Evolutionary conservation across 805 yeast species (phyloP), one percentile per base, ranked within the genome.

Genomic region (Yamadazyma olivae): DNA sequence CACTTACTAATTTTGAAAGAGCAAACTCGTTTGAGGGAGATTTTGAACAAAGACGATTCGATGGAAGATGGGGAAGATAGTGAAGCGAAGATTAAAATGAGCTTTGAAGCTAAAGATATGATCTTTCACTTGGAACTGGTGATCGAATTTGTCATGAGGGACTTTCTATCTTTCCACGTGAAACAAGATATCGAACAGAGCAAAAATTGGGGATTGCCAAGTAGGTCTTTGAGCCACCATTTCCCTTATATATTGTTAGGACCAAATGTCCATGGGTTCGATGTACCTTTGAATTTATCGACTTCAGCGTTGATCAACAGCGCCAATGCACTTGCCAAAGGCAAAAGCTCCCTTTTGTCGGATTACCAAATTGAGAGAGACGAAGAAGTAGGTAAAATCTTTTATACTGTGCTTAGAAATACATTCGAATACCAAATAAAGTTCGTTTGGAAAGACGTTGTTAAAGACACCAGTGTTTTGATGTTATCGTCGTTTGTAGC

Each of bases 211-310:
- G 48, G 48, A 15, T 28, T 38, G 9, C 44, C 43, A 3, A 19
- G 41, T 2, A 39, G 39, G 20, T 38, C 48, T 6, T 42, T 44
- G 25, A 19, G 43, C 2, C 36, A 37, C 17, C 37, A 39, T 15
- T 44, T 53, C 32, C 46, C 46, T 17, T 35, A 36, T 6, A 35
- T 49, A 15, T 42, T 57, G 14, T 38, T 56, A 26, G 57, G 56
- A 2, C 54, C 61, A 1, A 33, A 46, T 14, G 28, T 40, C n/a
- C 16, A 39, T 12, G 26, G 33, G 1, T 42, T 35, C 21, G 43
- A 38, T 6, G 32, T 37, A n/a, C 39, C 53, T 3, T 6, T 22
- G 15, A 33, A 27, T n/a, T 23, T 43, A 27, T 37, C 40, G 14
- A 54, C 61, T 3, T 32, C 46, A 12, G 13, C 27, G 3, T 32